Conservation (phyloP, 768 basidiomycete species). For the Chlorophyllum brunneum region DNA sequence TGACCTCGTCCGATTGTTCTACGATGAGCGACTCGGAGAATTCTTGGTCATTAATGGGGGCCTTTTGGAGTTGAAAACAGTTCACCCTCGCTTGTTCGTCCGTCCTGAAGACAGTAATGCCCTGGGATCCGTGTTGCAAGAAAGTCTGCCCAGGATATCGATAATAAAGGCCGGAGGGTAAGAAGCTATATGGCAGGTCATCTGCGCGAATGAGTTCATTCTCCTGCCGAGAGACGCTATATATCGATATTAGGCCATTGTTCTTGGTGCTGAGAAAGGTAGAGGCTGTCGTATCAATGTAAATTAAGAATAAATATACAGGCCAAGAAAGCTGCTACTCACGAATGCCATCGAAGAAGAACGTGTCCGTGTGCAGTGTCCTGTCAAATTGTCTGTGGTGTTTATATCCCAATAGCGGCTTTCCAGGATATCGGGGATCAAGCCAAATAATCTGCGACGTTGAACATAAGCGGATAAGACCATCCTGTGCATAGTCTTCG, state of each 20-base stretch:
- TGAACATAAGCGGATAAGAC: slow-evolving; percentile 51
- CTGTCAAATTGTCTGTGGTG: slow-evolving; percentile 63
- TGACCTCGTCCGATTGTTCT: slow-evolving; percentile 38
- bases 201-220: slow-evolving; percentile 42
- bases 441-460: slow-evolving; percentile 68
- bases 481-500: slow-evolving; percentile 37
- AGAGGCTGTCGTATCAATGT: slow-evolving; percentile 32
- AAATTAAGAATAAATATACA: not conserved
- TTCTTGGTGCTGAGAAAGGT: slow-evolving; percentile 59
- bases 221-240: slow-evolving; percentile 49
- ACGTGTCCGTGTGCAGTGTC: slow-evolving; percentile 42
- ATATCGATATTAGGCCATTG: slow-evolving; percentile 57
- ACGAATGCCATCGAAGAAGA: slow-evolving; percentile 24
- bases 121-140: slow-evolving; percentile 15
- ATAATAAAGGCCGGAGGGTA: slow-evolving; percentile 16
- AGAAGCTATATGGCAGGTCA: slow-evolving; percentile 41
- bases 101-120: slow-evolving; percentile 36
- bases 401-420: slow-evolving; percentile 56
- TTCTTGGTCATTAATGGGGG: slow-evolving; percentile 13
- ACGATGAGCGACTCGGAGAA: slow-evolving; percentile 18
- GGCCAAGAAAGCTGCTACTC: slow-evolving; percentile 20
- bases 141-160: slow-evolving; percentile 25
- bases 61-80: slow-evolving; percentile 34
- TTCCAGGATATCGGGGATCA: slow-evolving; percentile 54
- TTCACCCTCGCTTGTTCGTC: slow-evolving; percentile 44